Percentiles rank a stretch among this genome's conserved stretches.
These are phyloP conservation scores for Labyrinthula sp. DNA, from an alignment of 352 stramenopile species.

Conservation along the genomic window DNA sequence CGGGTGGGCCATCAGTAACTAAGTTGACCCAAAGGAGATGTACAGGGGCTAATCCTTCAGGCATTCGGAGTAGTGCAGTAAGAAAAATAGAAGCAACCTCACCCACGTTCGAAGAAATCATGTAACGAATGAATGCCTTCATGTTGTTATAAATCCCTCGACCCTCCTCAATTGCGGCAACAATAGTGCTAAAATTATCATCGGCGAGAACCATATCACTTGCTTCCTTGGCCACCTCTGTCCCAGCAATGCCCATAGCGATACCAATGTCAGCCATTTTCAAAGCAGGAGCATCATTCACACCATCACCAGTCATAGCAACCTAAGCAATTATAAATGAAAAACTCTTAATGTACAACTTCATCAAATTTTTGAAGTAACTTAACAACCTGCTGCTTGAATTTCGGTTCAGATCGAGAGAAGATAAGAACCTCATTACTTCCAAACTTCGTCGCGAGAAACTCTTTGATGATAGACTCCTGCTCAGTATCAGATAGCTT, in stretches of 20 bases:
- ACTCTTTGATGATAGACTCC: neutral
- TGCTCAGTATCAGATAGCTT: constrained; percentile 1
- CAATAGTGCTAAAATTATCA: constrained; percentile 91
- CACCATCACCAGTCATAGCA: constrained; percentile 85
- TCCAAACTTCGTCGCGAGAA: constrained; percentile 28
- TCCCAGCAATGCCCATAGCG: constrained; percentile 88
- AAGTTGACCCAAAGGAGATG: constrained; percentile 99
- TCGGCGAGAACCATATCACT: constrained; percentile 82
- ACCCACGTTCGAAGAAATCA: constrained; percentile 64
- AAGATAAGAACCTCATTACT: constrained; percentile 64
- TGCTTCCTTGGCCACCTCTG: constrained; percentile 74
- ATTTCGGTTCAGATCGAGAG: constrained; percentile 69
- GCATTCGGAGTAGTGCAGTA: constrained; percentile 74
- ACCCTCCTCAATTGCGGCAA: constrained; percentile 73
- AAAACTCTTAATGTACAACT: too few relatives aligned
- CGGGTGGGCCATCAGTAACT: constrained; percentile 91
- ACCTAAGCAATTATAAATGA: too few relatives aligned
- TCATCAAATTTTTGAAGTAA: constrained; percentile 55
- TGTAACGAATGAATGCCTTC: constrained; percentile 75
- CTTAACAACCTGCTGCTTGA: constrained; percentile 81
- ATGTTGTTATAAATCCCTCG: constrained; percentile 81
- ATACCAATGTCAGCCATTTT: constrained; percentile 87
- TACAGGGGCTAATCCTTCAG: constrained; percentile 87
- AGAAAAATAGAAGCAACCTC: constrained; percentile 95
- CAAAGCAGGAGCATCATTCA: constrained; percentile 87